Base-by-base conservation (phyloP, 1,139 yeast species). In the Yamadazyma songkhlaensis region DNA sequence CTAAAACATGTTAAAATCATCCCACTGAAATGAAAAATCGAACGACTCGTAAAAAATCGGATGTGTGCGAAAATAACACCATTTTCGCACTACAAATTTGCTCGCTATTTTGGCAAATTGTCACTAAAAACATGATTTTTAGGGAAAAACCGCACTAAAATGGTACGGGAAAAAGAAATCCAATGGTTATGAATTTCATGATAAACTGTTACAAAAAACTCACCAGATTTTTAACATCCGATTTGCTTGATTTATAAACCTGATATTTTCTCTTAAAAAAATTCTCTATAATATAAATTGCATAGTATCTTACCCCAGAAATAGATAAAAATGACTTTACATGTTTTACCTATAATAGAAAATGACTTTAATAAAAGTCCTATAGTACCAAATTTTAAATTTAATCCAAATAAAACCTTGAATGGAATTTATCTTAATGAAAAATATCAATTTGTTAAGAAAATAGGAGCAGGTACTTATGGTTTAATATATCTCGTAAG, bases 381-480 rank as follows among this genome's bases (percentile, higher is more conserved):
- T 22, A 39, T 35, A 30, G 26, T 34, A 6, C 43, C 49, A 15
- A 28, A 37, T 29, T 26, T 39, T 20, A 43, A 38, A 28, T 32
- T 20, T 14, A 32, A 37, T 31, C 31, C 42, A 21, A 35, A 45
- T 9, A 50, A 53, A 47, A 36, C 42, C 26, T 46, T 64, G 24
- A 54, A 57, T 40, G 66, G 65, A 1, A 32, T 46, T 21, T 40
- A 36, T 12, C 29, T 45, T 8, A 36, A 44, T 23, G 41, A 44
- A 11, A 49, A 53, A 12, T 46, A 51, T 22, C 52, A 50, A 35
- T 67, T 84, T 29, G 55, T 72, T 37, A 64, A 63, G 39, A 78
- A 81, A 44, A 73, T 87, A n/a, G 96, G 97, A 11, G 78, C 94
- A 1, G 96, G 97, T 28, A 89, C 95, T 15, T 88, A 84, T 54